A percentile compares a stretch with the other conserved stretches of the same genome.
phyloP scores from a whole-genome alignment of 768 basidiomycete genomes.

The Macrocybe gigantea region DNA sequence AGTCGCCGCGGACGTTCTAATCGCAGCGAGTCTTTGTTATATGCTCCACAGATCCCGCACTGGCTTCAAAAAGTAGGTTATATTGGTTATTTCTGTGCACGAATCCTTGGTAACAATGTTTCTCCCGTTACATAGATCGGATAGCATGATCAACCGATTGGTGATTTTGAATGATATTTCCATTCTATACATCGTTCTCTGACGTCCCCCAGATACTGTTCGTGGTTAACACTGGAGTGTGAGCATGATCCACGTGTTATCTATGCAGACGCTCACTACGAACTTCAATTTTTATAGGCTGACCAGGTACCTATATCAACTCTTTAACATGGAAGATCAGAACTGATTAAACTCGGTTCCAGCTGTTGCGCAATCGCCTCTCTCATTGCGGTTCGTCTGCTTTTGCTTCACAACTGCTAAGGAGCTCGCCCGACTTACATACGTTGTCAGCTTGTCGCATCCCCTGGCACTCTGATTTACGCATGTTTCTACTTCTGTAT shows the following conservation, averaged over 20 bases:
- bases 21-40: constrained; percentile 39
- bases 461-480: constrained; percentile 38
- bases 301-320: constrained; percentile 24
- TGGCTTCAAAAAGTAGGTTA: constrained; percentile 39
- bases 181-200: not conserved
- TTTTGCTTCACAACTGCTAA: not conserved
- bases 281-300: constrained; percentile 17
- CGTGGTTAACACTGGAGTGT: constrained; percentile 48
- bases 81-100: not conserved
- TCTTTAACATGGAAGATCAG: no score
- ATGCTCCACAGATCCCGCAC: constrained; percentile 44
- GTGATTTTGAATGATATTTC: constrained; percentile 16
- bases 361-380: constrained; percentile 44
- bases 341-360: not conserved
- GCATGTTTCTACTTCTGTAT: constrained; percentile 48
- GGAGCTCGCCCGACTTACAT: not conserved
- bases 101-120: not conserved
- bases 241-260: constrained; percentile 7
- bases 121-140: constrained; percentile 25
- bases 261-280: not conserved
- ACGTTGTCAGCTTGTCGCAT: constrained; percentile 27
- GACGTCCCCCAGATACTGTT: constrained; percentile 38
- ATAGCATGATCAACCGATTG: constrained; percentile 45
- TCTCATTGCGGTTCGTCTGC: constrained; percentile 33
- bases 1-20: constrained; percentile 40